Conservation (phyloP, 495 filamentous ascomycete species). For the Lasiosphaeris hirsuta region DNA sequence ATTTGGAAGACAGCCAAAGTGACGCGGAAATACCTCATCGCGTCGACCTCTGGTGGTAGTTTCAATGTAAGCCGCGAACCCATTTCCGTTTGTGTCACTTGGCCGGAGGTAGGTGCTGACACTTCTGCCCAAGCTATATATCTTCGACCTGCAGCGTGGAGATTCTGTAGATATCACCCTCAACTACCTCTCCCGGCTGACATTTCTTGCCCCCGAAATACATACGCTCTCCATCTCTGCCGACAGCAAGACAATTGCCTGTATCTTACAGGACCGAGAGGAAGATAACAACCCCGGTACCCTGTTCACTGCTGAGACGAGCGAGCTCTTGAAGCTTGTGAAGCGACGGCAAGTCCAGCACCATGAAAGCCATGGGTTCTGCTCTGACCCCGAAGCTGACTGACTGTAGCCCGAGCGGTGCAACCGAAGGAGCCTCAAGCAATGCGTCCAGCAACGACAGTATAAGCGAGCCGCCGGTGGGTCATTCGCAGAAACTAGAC, state of each 20-base stretch:
- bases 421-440: neutral
- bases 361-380: neutral
- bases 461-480: neutral
- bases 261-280: conserved; percentile 7
- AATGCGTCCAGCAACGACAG: neutral
- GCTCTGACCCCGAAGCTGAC: neutral
- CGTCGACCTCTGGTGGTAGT: conserved; percentile 18
- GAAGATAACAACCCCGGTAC: conserved; percentile 2
- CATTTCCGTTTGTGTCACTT: too few relatives aligned
- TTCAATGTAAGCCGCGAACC: conserved; percentile 13
- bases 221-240: conserved; percentile 30
- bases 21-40: conserved; percentile 19
- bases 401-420: neutral
- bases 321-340: conserved; percentile 1
- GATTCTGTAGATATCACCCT: conserved; percentile 9
- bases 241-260: conserved; percentile 26
- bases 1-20: conserved; percentile 22
- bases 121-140: conserved; percentile 3
- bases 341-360: conserved; percentile 4
- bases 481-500: conserved; percentile 9
- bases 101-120: too few relatives aligned
- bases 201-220: conserved; percentile 12
- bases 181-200: conserved; percentile 12
- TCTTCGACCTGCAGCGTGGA: conserved; percentile 19
- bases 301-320: neutral